Conservation (phyloP, 1,284 basidiomycete genomes). For the Inonotus hispidus region DNA sequence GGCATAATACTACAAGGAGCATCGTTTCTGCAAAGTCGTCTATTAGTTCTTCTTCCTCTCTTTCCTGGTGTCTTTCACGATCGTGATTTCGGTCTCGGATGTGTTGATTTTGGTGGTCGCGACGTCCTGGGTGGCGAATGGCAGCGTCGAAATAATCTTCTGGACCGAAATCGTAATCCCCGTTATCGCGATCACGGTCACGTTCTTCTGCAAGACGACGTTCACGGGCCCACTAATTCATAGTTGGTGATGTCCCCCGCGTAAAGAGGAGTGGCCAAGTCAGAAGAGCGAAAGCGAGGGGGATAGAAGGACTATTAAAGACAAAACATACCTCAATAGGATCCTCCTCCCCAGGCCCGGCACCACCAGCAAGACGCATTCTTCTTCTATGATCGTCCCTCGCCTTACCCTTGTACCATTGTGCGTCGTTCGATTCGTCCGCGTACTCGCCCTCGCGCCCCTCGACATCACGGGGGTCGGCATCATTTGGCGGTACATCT, state of each 20-base stretch:
- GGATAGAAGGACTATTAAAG: neutral
- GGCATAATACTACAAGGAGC: conserved; percentile 58
- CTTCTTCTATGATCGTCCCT: conserved; percentile 65
- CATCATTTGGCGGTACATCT: neutral
- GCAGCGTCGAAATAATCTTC: conserved; percentile 77
- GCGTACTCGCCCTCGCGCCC: conserved; percentile 29
- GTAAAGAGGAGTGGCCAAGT: neutral
- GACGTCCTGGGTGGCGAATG: conserved; percentile 34
- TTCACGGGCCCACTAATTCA: conserved; percentile 67
- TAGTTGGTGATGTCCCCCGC: conserved; percentile 6
- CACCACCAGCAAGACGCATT: conserved; percentile 34
- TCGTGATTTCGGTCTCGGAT: conserved; percentile 26
- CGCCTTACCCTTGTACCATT: conserved; percentile 78
- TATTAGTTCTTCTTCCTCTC: conserved; percentile 41
- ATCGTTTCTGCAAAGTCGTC: conserved; percentile 72
- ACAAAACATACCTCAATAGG: conserved; percentile 53
- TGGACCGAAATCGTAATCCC: conserved; percentile 48
- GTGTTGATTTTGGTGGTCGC: conserved; percentile 20
- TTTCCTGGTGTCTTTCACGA: too few species aligned
- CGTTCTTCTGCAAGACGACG: conserved; percentile 57
- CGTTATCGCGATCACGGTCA: conserved; percentile 51
- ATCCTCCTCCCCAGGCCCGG: conserved; percentile 44
- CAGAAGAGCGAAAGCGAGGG: too few species aligned
- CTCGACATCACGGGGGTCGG: too few species aligned
- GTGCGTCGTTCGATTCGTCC: conserved; percentile 44